Base-by-base conservation (phyloP, 169 alveolate genomes). In the Plasmodium billcollinsi region DNA sequence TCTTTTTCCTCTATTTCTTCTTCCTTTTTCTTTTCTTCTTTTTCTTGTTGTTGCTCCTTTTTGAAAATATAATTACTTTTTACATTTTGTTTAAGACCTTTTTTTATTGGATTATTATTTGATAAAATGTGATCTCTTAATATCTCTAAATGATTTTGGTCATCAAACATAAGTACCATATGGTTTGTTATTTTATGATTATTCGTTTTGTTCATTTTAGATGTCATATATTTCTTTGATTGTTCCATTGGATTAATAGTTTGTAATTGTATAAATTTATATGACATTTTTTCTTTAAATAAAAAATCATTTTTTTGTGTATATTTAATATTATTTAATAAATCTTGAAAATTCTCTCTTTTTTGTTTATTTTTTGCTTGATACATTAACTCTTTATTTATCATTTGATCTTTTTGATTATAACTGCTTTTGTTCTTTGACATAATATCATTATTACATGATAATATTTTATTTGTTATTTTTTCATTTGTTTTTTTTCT, bases 281-380 rank as follows among this genome's bases (percentile, higher is more conserved):
- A 78, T 2, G 89, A 65, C 12, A 66, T 49, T 12, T 49, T 65
- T 58, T 78, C 89, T 9, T 66, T 78, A 66, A 78, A 66, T 11
- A 54, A 49, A 24, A 78, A 78, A 5, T 50, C 39, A n/a, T 14
- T 62, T 24, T 50, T 63, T 63, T 11, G 29, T 7, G 6, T 20
- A 52, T 24, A 6, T 15, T 45, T 21, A 3, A 50, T 11, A 74
- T 39, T 39, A 39, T 6, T 39, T 39, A 39, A 2, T 39, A 39
- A 0, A 39, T 39, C 47, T 39, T 5, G 47, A 39, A 39, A 39
- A 39, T 39, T 0, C 2, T 39, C 5, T 5, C 0, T 0, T 39
- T 39, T 39, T 39, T 39, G 11, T 39, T 39, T 6, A 39, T 39
- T 39, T 39, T 5, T 39, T 6, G 11, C 1, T 39, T 39, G 2